phyloP scores from a whole-genome alignment of 805 yeast genomes.

The Osmozyma mogii region DNA sequence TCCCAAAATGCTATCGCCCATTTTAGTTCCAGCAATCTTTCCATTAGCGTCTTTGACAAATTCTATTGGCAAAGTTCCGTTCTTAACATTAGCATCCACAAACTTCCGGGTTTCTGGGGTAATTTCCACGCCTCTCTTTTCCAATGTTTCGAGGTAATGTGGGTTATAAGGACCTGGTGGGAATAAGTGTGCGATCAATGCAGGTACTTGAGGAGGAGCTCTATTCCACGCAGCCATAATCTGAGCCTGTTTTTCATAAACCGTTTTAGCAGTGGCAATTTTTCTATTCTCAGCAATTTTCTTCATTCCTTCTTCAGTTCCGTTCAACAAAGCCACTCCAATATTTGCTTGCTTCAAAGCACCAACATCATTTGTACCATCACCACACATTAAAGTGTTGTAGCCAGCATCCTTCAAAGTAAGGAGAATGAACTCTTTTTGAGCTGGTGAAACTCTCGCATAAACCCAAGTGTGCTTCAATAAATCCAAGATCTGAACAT shows the following conservation, averaged over 20 bases:
- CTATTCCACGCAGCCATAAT: conserved; percentile 75
- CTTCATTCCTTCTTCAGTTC: conserved; percentile 90
- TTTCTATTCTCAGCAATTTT: conserved; percentile 77
- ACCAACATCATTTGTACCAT: conserved; percentile 99
- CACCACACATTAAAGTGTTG: conserved; percentile 97
- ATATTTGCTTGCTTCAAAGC: conserved; percentile 97
- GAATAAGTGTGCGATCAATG: conserved; percentile 83
- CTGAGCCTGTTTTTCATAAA: conserved; percentile 80
- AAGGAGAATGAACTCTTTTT: conserved; percentile 84
- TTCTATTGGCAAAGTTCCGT: conserved; percentile 19
- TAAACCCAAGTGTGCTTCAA: conserved; percentile 92
- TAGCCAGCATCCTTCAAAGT: conserved; percentile 83
- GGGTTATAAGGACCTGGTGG: conserved; percentile 96
- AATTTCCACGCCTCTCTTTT: conserved; percentile 71
- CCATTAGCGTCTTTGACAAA: conserved; percentile 14
- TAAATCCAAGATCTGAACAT: conserved; percentile 61
- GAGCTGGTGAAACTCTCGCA: conserved; percentile 95
- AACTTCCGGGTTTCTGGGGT: conserved; percentile 64
- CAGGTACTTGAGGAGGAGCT: conserved; percentile 79
- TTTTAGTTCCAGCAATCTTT: conserved; percentile 17
- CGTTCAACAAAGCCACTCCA: conserved; percentile 96
- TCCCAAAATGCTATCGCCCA: conserved; percentile 59
- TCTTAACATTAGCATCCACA: conserved; percentile 45
- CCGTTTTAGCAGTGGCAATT: conserved; percentile 50
- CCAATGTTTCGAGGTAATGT: conserved; percentile 76